Evolutionary conservation across 306 rosid species (phyloP).

Genomic region (Lathyrus sativus): DNA sequence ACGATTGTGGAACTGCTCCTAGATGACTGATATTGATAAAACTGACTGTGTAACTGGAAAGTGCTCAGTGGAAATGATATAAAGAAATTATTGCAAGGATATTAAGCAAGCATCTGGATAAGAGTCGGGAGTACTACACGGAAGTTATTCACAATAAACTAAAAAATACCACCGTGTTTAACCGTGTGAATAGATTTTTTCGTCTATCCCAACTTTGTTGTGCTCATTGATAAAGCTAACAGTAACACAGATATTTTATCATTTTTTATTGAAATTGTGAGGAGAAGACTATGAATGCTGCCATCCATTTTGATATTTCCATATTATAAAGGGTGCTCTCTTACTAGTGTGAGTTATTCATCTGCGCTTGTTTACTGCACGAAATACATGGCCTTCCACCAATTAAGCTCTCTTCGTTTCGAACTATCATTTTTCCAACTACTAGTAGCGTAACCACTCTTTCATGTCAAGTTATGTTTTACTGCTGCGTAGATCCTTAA

Average conservation of each 20-base stretch:
- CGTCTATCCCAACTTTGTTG: conserved; percentile 3
- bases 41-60: not conserved
- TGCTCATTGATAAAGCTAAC: conserved; percentile 31
- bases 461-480: conserved; percentile 27
- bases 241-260: conserved; percentile 8
- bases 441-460: not conserved
- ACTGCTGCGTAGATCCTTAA: conserved; percentile 21
- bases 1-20: conserved; percentile 14
- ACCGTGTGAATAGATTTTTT: not conserved
- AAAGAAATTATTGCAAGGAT: conserved; percentile 21
- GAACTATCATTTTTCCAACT: conserved; percentile 25
- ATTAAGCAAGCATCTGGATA: conserved; percentile 20
- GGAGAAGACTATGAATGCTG: conserved; percentile 1
- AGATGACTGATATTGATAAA: conserved; percentile 21
- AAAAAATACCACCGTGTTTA: conserved; percentile 10
- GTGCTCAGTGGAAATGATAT: conserved; percentile 25
- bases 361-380: conserved; percentile 26
- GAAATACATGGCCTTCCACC: conserved; percentile 2
- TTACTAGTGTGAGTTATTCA: conserved; percentile 27
- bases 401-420: conserved; percentile 24
- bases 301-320: conserved; percentile 27
- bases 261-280: not conserved
- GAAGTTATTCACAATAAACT: conserved; percentile 14
- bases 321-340: conserved; percentile 24
- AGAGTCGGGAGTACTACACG: conserved; percentile 21